Conservation (phyloP, 768 basidiomycete species). For the Mycena pura region DNA sequence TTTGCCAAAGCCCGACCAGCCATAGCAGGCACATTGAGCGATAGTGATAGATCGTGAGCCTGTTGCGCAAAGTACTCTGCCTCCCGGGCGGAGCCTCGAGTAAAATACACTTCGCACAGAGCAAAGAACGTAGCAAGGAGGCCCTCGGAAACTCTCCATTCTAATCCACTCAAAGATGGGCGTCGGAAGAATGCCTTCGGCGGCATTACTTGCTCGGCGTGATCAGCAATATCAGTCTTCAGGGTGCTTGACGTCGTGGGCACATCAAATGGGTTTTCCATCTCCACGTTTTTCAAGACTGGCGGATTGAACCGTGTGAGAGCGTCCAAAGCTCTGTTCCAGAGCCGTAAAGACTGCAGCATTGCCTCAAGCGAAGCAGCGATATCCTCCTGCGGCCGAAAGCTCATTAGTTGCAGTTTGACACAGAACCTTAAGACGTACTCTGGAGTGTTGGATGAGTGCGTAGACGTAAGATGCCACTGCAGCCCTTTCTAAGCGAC, state of each 20-base stretch:
- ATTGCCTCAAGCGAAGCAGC: constrained; percentile 61
- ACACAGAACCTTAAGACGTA: constrained; percentile 33
- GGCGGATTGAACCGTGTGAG: constrained; percentile 63
- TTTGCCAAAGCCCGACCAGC: constrained; percentile 68
- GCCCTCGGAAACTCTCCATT: constrained; percentile 81
- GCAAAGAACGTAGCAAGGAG: constrained; percentile 71
- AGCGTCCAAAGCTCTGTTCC: constrained; percentile 80
- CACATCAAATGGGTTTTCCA: constrained; percentile 67
- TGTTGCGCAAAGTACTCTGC: constrained; percentile 85
- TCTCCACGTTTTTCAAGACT: constrained; percentile 37
- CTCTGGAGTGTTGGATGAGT: constrained; percentile 71
- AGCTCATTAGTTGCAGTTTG: constrained; percentile 3
- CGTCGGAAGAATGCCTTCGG: constrained; percentile 38
- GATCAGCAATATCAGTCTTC: constrained; percentile 24
- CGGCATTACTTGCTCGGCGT: constrained; percentile 27
- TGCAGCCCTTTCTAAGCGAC: constrained; percentile 71
- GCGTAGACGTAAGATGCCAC: constrained; percentile 75
- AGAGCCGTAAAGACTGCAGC: constrained; percentile 76
- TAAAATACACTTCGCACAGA: constrained; percentile 67
- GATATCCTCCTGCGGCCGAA: constrained; percentile 60
- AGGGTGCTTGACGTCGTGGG: constrained; percentile 50
- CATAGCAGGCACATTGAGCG: constrained; percentile 70
- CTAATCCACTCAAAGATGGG: constrained; percentile 58
- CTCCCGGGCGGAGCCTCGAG: constrained; percentile 83
- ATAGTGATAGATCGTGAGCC: constrained; percentile 73